Percentiles rank a stretch among this genome's conserved stretches.
Conservation (phyloP, 2,329 filamentous ascomycete species). For the Cryphonectria radicalis region DNA sequence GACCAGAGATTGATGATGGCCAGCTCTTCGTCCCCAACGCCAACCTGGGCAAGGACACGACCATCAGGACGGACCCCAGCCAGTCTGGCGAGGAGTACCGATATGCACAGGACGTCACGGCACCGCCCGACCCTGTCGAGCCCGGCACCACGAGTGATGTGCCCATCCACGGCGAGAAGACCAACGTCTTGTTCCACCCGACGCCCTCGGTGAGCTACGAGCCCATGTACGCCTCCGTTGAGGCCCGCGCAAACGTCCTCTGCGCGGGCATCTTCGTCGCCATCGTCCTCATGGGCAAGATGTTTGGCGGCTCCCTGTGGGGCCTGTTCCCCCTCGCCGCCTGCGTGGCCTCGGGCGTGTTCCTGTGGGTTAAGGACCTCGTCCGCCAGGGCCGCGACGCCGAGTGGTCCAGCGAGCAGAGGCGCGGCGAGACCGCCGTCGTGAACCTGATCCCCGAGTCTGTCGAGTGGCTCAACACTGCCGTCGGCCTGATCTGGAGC, state of each 20-base stretch:
- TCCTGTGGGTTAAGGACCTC: conserved; percentile 87
- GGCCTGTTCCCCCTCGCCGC: conserved; percentile 75
- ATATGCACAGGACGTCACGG: conserved; percentile 83
- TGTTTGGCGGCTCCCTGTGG: conserved; percentile 77
- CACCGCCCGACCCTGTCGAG: conserved; percentile 84
- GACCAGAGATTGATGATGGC: not conserved
- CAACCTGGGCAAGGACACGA: conserved; percentile 76
- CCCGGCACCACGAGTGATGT: conserved; percentile 88
- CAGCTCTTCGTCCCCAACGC: conserved; percentile 87
- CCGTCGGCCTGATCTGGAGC: conserved; percentile 83
- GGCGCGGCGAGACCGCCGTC: conserved; percentile 81
- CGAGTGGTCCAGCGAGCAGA: conserved; percentile 88
- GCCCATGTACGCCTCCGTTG: conserved; percentile 79
- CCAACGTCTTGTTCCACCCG: conserved; percentile 93
- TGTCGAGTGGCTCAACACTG: conserved; percentile 94
- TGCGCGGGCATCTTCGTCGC: conserved; percentile 71
- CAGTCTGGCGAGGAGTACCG: conserved; percentile 83
- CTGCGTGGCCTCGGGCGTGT: conserved; percentile 78
- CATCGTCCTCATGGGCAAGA: conserved; percentile 76
- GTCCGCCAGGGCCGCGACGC: conserved; percentile 79
- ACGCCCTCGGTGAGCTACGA: conserved; percentile 89
- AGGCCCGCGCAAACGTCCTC: conserved; percentile 73
- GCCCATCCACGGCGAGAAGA: conserved; percentile 94
- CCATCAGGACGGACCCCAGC: conserved; percentile 70
- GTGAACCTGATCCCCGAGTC: conserved; percentile 91